Conservation (phyloP, 768 basidiomycete genomes). For the Boletellus sp. region DNA sequence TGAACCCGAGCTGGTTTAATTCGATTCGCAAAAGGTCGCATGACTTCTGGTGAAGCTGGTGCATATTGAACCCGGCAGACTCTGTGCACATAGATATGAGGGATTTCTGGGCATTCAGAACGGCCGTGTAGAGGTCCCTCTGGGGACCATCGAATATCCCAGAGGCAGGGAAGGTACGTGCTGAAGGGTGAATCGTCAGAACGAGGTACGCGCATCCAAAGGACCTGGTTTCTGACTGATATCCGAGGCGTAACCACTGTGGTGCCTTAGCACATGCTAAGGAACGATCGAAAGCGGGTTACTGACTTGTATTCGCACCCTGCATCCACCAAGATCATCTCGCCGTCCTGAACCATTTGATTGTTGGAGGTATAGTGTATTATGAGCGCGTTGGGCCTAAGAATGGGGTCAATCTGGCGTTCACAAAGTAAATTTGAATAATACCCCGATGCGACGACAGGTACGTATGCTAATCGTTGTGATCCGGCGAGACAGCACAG, state of each 20-base stretch:
- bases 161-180: conserved; percentile 84
- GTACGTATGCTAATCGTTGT: conserved; percentile 92
- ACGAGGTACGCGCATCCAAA: neutral
- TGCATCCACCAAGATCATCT: conserved; percentile 85
- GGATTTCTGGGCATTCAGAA: conserved; percentile 68
- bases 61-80: conserved; percentile 51
- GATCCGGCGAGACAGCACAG: conserved; percentile 74
- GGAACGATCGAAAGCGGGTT: neutral
- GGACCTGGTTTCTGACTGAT: conserved; percentile 58
- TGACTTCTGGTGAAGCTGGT: conserved; percentile 75
- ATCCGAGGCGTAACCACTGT: conserved; percentile 89
- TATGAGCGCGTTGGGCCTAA: conserved; percentile 79
- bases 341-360: conserved; percentile 62
- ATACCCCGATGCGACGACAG: conserved; percentile 94
- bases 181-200: conserved; percentile 35
- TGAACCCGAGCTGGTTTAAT: conserved; percentile 59
- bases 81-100: conserved; percentile 62
- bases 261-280: conserved; percentile 3
- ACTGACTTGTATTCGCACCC: conserved; percentile 88
- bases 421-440: conserved; percentile 1
- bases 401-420: neutral
- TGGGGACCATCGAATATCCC: conserved; percentile 80
- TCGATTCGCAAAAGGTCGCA: conserved; percentile 65
- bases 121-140: conserved; percentile 77
- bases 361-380: conserved; percentile 96